Conservation (phyloP, 148 eudicot species). For the Vaccinium vitisidaea region DNA sequence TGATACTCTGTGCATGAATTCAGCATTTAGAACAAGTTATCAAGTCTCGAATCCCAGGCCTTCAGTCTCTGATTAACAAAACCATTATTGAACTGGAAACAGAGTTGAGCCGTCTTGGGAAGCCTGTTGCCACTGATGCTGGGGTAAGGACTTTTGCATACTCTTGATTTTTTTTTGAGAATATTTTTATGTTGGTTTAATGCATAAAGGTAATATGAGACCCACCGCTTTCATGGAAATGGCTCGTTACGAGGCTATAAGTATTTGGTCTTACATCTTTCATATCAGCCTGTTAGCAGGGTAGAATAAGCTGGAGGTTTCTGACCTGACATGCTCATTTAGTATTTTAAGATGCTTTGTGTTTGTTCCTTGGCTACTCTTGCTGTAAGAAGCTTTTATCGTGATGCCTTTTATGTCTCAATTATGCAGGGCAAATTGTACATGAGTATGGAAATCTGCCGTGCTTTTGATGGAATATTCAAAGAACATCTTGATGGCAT, state of each 20-base stretch:
- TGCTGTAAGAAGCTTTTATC: background rate
- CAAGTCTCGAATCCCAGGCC: slow-evolving; percentile 96
- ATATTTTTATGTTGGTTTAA: slow-evolving; percentile 5
- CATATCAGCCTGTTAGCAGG: background rate
- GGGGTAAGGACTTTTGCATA: slow-evolving; percentile 61
- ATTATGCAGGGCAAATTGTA: slow-evolving; percentile 80
- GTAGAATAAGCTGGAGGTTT: background rate
- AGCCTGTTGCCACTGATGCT: slow-evolving; percentile 90
- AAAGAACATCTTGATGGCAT: slow-evolving; percentile 99
- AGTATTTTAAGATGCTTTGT: background rate
- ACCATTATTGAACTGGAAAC: slow-evolving; percentile 87
- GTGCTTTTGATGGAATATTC: slow-evolving; percentile 86
- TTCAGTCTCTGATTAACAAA: slow-evolving; percentile 92
- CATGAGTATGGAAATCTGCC: slow-evolving; percentile 94
- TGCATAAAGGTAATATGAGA: background rate
- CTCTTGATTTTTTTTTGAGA: background rate
- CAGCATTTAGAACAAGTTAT: slow-evolving; percentile 97
- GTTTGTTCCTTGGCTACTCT: background rate
- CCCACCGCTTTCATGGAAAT: background rate
- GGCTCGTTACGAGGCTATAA: background rate
- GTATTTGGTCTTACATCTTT: background rate
- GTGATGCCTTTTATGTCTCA: slow-evolving; percentile 11
- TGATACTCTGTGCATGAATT: slow-evolving; percentile 13
- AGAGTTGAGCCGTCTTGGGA: slow-evolving; percentile 94
- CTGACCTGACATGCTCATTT: background rate